These are phyloP conservation scores for Mrakia gelida DNA, from an alignment of 768 basidiomycete species.

Conservation along the genomic window DNA sequence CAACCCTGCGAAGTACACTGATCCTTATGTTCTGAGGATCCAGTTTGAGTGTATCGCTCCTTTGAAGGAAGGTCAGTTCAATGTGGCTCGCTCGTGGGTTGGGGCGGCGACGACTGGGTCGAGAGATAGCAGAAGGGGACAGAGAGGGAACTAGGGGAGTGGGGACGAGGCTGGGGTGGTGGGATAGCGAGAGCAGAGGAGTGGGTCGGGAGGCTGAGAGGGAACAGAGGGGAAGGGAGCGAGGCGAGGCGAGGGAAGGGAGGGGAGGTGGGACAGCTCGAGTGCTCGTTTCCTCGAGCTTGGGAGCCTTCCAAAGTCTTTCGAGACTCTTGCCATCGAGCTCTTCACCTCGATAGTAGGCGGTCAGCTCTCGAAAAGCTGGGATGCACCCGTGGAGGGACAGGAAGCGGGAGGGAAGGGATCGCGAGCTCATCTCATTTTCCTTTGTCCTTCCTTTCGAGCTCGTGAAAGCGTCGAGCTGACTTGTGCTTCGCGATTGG, in stretches of 20 bases:
- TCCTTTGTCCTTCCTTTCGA: too few relatives aligned
- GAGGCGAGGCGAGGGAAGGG: background rate
- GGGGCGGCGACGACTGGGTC: too few relatives aligned
- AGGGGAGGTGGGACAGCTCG: background rate
- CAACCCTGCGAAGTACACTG: constrained; percentile 62
- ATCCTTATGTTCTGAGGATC: constrained; percentile 86
- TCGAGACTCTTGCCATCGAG: too few relatives aligned
- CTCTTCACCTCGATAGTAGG: too few relatives aligned
- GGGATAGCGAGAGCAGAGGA: constrained; percentile 41
- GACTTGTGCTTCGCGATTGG: background rate
- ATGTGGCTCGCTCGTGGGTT: too few relatives aligned
- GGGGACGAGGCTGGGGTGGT: constrained; percentile 41
- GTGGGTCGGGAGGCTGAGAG: constrained; percentile 37
- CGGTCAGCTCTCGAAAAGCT: too few relatives aligned
- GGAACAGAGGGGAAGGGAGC: background rate
- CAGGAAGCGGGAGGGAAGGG: too few relatives aligned
- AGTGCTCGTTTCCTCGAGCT: too few relatives aligned
- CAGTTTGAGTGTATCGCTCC: constrained; percentile 95
- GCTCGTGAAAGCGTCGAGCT: background rate
- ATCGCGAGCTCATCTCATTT: too few relatives aligned
- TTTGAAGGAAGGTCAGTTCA: constrained; percentile 71
- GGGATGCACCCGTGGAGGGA: too few relatives aligned
- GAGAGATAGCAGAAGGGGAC: too few relatives aligned
- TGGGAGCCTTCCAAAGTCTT: too few relatives aligned
- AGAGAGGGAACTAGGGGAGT: constrained; percentile 34